A percentile compares a stretch with the other conserved stretches of the same genome.
Conservation (phyloP, 2,329 filamentous ascomycete species). For the Neonectria neomacrospora region DNA sequence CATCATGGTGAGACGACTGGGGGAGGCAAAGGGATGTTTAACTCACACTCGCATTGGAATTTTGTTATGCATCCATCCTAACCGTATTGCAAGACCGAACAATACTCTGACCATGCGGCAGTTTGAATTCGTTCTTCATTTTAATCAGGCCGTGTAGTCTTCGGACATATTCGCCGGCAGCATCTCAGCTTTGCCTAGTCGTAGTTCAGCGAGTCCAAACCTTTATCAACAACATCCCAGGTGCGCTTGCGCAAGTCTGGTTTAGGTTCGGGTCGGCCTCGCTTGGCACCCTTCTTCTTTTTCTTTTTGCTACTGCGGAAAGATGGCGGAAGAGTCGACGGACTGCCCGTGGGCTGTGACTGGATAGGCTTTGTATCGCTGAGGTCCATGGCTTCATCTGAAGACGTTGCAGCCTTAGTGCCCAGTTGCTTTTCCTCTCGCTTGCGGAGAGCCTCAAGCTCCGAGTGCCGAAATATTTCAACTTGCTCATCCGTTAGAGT, state of each 20-base stretch:
- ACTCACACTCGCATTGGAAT: constrained; percentile 27
- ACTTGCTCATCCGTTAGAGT: constrained; percentile 94
- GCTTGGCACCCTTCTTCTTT: constrained; percentile 54
- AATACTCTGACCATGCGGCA: not conserved
- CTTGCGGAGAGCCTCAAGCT: constrained; percentile 78
- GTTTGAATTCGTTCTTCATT: not conserved
- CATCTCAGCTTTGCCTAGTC: constrained; percentile 50
- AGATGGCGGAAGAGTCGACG: constrained; percentile 23
- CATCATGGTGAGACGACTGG: constrained; percentile 71
- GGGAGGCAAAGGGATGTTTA: not conserved
- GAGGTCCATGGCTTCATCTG: constrained; percentile 31
- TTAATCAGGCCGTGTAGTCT: not conserved
- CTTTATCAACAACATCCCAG: constrained; percentile 73
- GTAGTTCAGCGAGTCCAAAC: constrained; percentile 70
- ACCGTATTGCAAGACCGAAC: not conserved
- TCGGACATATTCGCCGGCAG: not conserved
- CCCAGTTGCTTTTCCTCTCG: constrained; percentile 52
- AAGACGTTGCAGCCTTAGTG: constrained; percentile 17
- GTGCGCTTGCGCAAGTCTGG: constrained; percentile 73
- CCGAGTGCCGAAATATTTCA: constrained; percentile 88
- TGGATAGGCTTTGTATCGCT: constrained; percentile 21
- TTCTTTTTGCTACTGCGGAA: constrained; percentile 42
- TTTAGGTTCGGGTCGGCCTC: constrained; percentile 59
- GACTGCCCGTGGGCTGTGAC: constrained; percentile 20
- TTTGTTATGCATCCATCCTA: constrained; percentile 6